Percentiles rank a stretch among this genome's conserved stretches.
phyloP scores from a whole-genome alignment of 306 rosid species.

The Cucurbita argyrosperma region DNA sequence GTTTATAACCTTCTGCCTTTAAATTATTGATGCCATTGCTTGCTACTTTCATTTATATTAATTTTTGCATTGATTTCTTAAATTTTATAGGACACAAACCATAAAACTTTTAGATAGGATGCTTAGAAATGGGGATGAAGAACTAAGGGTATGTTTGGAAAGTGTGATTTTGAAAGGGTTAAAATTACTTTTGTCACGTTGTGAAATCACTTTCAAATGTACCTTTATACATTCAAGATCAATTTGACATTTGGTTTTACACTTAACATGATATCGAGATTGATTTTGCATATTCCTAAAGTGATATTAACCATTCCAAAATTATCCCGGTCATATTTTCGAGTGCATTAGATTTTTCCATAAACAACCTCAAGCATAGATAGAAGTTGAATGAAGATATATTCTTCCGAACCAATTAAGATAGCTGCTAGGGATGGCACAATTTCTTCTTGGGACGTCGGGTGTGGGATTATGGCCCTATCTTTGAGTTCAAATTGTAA shows the following conservation, averaged over 20 bases:
- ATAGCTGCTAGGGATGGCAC: neutral
- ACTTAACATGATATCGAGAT: too few relatives aligned
- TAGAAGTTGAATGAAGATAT: neutral
- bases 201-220: too few relatives aligned
- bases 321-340: too few relatives aligned
- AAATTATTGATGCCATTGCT: neutral
- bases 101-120: neutral
- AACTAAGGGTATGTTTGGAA: neutral
- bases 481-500: neutral
- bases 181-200: too few relatives aligned
- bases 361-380: neutral
- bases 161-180: neutral
- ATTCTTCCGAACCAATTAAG: neutral
- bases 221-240: neutral
- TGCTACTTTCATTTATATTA: neutral
- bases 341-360: neutral
- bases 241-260: too few relatives aligned
- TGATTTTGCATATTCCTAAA: too few relatives aligned
- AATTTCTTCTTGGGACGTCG: neutral
- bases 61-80: neutral
- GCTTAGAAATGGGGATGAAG: neutral
- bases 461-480: neutral
- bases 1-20: neutral
- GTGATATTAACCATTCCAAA: neutral
- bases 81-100: neutral